Base-by-base conservation (phyloP, 345 rosid species). In the Abelmoschus esculentus region DNA sequence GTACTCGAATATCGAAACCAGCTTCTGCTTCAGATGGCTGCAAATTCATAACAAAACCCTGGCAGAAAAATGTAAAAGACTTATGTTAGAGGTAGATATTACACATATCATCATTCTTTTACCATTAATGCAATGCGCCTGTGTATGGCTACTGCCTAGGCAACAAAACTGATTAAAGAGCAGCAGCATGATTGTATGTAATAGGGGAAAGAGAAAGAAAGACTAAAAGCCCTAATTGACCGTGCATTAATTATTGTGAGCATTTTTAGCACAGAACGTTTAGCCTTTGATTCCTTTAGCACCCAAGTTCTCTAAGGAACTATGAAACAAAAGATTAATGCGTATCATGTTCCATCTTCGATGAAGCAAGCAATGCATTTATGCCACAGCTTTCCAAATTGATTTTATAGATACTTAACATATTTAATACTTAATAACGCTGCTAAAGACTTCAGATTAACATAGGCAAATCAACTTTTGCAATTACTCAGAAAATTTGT, bases 11-110 rank as follows among this genome's bases (percentile, higher is more conserved):
- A 76, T 95, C 97, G 64, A 95, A 90, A 64, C 99, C 99, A 66
- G 98, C 99, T 86, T 88, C 96, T 55, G 97, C 96, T 79, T 91
- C 98, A 26, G 98, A 95, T 34, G 99, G 99, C 76, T 91, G 98
- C 83, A 91, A 81, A 70, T 91, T 95, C 99, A 95, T 91, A 62
- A 90, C 93, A 67, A 90, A 95, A 28, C 98, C 99, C 96, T 93
- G 78, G 61, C 53, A 75, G 64, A 61, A 58, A 49, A 40, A 70
- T 49, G 9, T 49, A 4, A 70, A 80, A 81, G 70, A 53, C 46
- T 36, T 32, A 40, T 13, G n/a, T 62, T 71, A 55, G 50, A 46
- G 66, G 15, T 55, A 7, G 54, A 42, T 3, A 64, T 64, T 15
- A 19, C 36, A 66, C 7, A 26, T 29, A 49, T 28, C 26, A 49